Conservation (phyloP, 768 basidiomycete species). For the Harrya chromipes region DNA sequence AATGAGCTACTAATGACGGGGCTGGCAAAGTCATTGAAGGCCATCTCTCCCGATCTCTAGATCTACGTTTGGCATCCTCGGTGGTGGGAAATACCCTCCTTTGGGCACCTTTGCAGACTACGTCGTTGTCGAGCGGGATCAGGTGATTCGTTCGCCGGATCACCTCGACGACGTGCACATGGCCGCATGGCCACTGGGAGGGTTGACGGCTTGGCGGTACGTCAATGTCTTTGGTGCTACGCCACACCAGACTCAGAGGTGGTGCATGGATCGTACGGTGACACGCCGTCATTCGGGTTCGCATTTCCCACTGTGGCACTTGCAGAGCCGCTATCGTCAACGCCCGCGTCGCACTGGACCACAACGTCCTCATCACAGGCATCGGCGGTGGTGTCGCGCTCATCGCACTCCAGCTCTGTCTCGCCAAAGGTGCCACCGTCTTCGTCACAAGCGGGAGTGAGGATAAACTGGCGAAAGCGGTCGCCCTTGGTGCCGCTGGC, state of each 20-base stretch:
- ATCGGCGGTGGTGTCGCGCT: slow-evolving; percentile 86
- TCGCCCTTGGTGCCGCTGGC: slow-evolving; percentile 68
- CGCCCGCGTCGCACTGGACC: slow-evolving; percentile 55
- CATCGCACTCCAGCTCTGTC: slow-evolving; percentile 66
- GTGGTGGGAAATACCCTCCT: slow-evolving; percentile 49
- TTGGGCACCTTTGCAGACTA: slow-evolving; percentile 78
- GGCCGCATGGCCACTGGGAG: slow-evolving; percentile 76
- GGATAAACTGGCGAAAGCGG: slow-evolving; percentile 67
- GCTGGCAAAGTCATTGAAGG: no score
- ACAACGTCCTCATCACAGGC: slow-evolving; percentile 78
- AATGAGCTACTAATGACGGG: no score
- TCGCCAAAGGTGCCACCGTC: slow-evolving; percentile 75
- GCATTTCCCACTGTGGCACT: not conserved
- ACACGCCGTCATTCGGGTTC: not conserved
- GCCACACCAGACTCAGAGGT: not conserved
- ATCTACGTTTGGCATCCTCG: slow-evolving; percentile 62
- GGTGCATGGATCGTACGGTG: not conserved
- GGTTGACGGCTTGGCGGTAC: slow-evolving; percentile 83
- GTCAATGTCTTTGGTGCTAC: not conserved
- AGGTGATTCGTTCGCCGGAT: slow-evolving; percentile 61
- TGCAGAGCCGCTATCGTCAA: slow-evolving; percentile 66
- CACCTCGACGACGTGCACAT: slow-evolving; percentile 67
- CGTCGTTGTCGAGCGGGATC: slow-evolving; percentile 65
- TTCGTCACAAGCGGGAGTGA: slow-evolving; percentile 74
- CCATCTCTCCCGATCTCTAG: not conserved